phyloP scores from a whole-genome alignment of 306 rosid species.

The Quercus suber region DNA sequence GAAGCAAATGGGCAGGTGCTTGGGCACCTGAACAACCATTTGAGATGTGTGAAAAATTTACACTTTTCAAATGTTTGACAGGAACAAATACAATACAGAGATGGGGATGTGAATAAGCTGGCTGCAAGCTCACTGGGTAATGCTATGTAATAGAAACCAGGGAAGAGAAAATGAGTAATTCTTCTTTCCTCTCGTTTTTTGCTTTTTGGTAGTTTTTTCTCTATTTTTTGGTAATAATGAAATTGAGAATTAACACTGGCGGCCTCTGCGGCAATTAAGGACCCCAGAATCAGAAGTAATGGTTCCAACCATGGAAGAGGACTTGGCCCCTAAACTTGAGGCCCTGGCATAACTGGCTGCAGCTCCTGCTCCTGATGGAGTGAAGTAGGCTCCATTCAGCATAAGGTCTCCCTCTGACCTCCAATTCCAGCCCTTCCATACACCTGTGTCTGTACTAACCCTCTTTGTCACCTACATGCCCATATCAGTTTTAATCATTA shows the following conservation, averaged over 20 bases:
- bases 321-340: slow-evolving; percentile 92
- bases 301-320: slow-evolving; percentile 80
- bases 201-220: slow-evolving; percentile 9
- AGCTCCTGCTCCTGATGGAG: slow-evolving; percentile 80
- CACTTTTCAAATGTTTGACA: slow-evolving; percentile 50
- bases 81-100: slow-evolving; percentile 39
- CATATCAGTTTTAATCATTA: slow-evolving; percentile 8
- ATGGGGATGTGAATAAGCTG: slow-evolving; percentile 32
- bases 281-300: slow-evolving; percentile 77
- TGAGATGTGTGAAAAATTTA: slow-evolving; percentile 42
- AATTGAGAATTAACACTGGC: slow-evolving; percentile 52
- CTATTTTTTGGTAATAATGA: not conserved
- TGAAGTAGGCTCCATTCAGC: slow-evolving; percentile 90
- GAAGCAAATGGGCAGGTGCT: no score
- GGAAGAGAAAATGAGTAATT: slow-evolving; percentile 50
- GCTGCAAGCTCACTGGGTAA: slow-evolving; percentile 48
- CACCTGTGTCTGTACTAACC: slow-evolving; percentile 32
- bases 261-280: slow-evolving; percentile 63
- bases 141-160: slow-evolving; percentile 42
- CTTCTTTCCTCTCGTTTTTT: slow-evolving; percentile 34
- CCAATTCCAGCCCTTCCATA: slow-evolving; percentile 95
- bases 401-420: slow-evolving; percentile 92
- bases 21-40: not conserved
- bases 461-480: slow-evolving; percentile 84
- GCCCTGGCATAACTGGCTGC: slow-evolving; percentile 93